phyloP scores from a whole-genome alignment of 352 stramenopile genomes.

The Pythium biforme region DNA sequence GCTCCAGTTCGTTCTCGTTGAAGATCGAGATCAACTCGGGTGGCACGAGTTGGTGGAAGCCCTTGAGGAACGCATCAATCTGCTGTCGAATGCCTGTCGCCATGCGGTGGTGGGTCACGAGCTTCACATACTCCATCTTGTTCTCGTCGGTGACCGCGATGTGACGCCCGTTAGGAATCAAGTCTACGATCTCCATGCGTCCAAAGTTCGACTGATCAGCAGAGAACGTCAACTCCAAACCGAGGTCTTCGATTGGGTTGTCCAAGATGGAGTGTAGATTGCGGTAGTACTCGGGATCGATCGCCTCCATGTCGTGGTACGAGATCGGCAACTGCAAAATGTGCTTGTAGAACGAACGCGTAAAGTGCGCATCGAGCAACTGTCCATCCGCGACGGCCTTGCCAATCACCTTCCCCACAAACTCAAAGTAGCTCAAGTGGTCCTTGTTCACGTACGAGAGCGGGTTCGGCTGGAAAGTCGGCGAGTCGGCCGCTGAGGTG shows the following conservation, averaged over 20 bases:
- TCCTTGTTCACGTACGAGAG: constrained; percentile 99
- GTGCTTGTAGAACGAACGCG: constrained; percentile 98
- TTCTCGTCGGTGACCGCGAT: constrained; percentile 91
- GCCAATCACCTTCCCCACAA: constrained; percentile 97
- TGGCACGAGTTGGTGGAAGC: constrained; percentile 91
- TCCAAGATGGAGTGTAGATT: constrained; percentile 91
- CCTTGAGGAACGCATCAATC: constrained; percentile 88
- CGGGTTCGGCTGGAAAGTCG: constrained; percentile 99
- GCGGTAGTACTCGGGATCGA: constrained; percentile 96
- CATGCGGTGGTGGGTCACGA: constrained; percentile 99
- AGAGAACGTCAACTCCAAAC: constrained; percentile 92
- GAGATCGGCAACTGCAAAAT: constrained; percentile 97
- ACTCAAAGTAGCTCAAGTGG: constrained; percentile 99
- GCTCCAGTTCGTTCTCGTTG: constrained; percentile 92
- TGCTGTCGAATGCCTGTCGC: constrained; percentile 97
- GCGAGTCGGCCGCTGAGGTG: constrained; percentile 97
- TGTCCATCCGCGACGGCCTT: constrained; percentile 99
- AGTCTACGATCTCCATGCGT: constrained; percentile 83
- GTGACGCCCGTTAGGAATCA: constrained; percentile 87
- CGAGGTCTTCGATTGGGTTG: constrained; percentile 80
- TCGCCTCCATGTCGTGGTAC: constrained; percentile 99
- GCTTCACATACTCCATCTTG: constrained; percentile 93
- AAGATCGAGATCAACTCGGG: constrained; percentile 92
- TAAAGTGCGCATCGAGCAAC: constrained; percentile 99
- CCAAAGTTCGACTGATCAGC: constrained; percentile 90